Evolutionary conservation across 495 filamentous ascomycete genomes (phyloP), one percentile per base, ranked within the genome.

Genomic region (Talaromyces ruber): DNA sequence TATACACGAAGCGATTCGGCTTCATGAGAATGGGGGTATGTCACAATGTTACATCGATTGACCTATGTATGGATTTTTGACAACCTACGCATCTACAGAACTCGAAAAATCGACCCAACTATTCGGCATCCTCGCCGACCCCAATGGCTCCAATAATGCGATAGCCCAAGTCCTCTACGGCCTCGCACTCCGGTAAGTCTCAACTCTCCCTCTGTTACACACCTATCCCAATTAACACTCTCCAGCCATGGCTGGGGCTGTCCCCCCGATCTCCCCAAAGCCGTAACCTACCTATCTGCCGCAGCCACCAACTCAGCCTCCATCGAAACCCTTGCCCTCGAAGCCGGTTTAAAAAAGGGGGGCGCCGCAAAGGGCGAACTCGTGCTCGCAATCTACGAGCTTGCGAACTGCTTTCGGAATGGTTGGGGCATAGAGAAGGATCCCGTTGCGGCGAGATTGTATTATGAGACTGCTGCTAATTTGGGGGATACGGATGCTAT

Each of bases 391-490:
- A 97, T 99, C 60, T 98, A 92, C 71, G 94, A 99, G 65, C 71
- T 83, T 18, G 94, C 89, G 29, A 97, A 98, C 75, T 96, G 89
- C 70, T 98, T 96, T 79, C 88, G 95, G 47, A 86, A 98, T 74
- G 94, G 92, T 26, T 98, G 94, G 95, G 94, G 94, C 56, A 88
- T 97, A 43, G 80, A 83, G 63, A 93, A 91, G 72, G 94, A 99
- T 67, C 84, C 90, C 57, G 82, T 88, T 63, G 94, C 95, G 52
- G 95, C 94, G 30, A 88, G 84, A 72, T 84, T 94, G 79, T 98
- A 97, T 73, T 98, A 97, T 75, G 92, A 98, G 74, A 96, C 92
- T 28, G 94, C 94, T 24, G 94, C 94, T 45, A 97, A 98, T 65
- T 74, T 99, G 61, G 93, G 93, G 52, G 94, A 99, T 74, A 89